A percentile compares a stretch with the other conserved stretches of the same genome.
Evolutionary conservation across 1,139 yeast genomes (phyloP).

Genomic region (Magnusiomyces ingens): DNA sequence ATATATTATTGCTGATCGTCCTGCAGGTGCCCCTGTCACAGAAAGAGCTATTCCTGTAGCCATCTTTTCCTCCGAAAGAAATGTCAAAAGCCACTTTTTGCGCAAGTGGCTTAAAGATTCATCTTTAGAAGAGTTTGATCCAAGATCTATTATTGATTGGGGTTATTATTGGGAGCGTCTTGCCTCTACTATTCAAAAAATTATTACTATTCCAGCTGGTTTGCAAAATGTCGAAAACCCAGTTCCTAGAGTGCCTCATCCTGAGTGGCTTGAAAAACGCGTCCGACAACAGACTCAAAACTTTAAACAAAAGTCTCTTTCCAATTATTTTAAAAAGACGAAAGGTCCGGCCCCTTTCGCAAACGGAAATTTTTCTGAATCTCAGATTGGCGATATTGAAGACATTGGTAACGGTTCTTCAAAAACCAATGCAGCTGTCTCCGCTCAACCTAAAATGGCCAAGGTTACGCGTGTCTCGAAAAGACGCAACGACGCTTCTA

Average conservation of each 20-base stretch:
- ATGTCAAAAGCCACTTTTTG: slow-evolving; percentile 55
- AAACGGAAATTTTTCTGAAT: slow-evolving; percentile 10
- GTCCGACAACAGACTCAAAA: slow-evolving; percentile 56
- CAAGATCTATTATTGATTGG: slow-evolving; percentile 90
- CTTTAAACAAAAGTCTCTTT: slow-evolving; percentile 62
- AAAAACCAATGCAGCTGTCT: slow-evolving; percentile 9
- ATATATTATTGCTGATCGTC: slow-evolving; percentile 82
- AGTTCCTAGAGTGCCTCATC: slow-evolving; percentile 89
- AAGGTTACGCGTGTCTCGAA: slow-evolving; percentile 18
- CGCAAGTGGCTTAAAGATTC: slow-evolving; percentile 86
- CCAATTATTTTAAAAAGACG: slow-evolving; percentile 44
- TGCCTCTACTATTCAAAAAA: slow-evolving; percentile 89
- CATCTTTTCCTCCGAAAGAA: slow-evolving; percentile 75
- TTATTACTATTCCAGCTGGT: slow-evolving; percentile 96
- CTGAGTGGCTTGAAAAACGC: slow-evolving; percentile 79
- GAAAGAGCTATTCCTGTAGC: slow-evolving; percentile 97
- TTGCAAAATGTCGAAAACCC: slow-evolving; percentile 86
- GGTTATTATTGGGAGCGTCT: slow-evolving; percentile 82
- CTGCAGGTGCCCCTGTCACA: slow-evolving; percentile 83
- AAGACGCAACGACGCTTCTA: slow-evolving; percentile 19
- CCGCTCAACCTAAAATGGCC: slow-evolving; percentile 16
- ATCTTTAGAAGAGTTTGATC: slow-evolving; percentile 73
- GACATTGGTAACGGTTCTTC: slow-evolving; percentile 49
- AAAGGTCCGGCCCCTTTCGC: slow-evolving; percentile 27
- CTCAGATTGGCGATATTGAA: slow-evolving; percentile 57